phyloP scores from a whole-genome alignment of 2,329 filamentous ascomycete species.

The Pseudogymnoascus sp. region DNA sequence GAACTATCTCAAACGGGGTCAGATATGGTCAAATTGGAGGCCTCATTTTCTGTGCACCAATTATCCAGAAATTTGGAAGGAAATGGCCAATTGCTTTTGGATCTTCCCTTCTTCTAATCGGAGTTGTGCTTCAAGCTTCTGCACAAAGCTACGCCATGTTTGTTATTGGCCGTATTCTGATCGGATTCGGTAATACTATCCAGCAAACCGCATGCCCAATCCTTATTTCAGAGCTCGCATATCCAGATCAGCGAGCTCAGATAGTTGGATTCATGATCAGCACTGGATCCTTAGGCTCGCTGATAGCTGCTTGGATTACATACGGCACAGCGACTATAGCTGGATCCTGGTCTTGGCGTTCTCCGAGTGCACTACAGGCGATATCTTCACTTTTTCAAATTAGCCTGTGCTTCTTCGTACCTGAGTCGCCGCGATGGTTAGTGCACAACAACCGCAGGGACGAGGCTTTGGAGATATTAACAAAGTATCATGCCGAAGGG shows the following conservation, averaged over 20 bases:
- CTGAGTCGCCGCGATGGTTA: conserved; percentile 41
- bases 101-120: conserved; percentile 20
- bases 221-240: conserved; percentile 11
- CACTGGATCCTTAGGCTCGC: conserved; percentile 9
- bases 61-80: conserved; percentile 12
- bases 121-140: conserved; percentile 22
- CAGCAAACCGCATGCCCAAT: conserved; percentile 12
- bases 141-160: conserved; percentile 22
- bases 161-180: conserved; percentile 19
- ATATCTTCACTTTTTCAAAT: conserved; percentile 49
- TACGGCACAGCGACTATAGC: conserved; percentile 12
- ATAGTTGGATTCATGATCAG: conserved; percentile 14
- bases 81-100: conserved; percentile 19
- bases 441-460: conserved; percentile 33
- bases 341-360: conserved; percentile 15
- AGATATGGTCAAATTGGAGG: conserved; percentile 10
- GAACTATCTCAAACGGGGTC: conserved; percentile 12
- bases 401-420: conserved; percentile 41
- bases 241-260: conserved; percentile 11
- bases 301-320: conserved; percentile 13
- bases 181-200: conserved; percentile 17
- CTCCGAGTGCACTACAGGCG: conserved; percentile 14
- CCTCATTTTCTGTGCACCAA: not conserved
- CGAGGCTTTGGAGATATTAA: conserved; percentile 36
- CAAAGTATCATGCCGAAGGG: conserved; percentile 29